Base-by-base conservation (phyloP, 257 asterid genomes). In the Osmanthus fragrans region DNA sequence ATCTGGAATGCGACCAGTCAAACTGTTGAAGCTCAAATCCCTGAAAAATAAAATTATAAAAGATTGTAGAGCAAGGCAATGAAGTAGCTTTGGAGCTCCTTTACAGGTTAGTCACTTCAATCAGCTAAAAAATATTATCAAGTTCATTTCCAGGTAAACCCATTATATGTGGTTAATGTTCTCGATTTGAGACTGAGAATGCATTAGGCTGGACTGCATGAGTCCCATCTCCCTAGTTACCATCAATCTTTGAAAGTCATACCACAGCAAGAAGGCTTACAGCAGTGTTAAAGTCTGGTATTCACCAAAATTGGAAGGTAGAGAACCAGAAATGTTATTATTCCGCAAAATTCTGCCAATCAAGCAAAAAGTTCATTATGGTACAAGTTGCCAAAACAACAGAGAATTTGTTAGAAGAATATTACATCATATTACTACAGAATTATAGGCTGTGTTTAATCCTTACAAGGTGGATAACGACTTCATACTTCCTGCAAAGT, bases 1-100 rank as follows among this genome's bases (percentile, higher is more conserved):
- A 16, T 83, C 88, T 29, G 96, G 94, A 70, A 89, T 73, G 69
- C 71, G 42, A 70, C 93, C 98, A 2, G 85, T 84, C 86, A 94
- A 83, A 83, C 84, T 88, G 86, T 94, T 94, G 96, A 89, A 92
- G 90, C 97, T 90, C 89, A 94, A 87, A 81, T 94, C 98, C 89
- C 98, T 94, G 90, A 80, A 77, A 82, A 82, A 73, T 51, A 67
- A 32, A 76, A 71, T 67, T 51, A 70, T 9, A 36, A 30, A 63
- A 13, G 73, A 77, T 60, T 7, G n/a, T 18, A 11, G 77, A 34
- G 66, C 16, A 51, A 25, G 4, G 27, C 13, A 54, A 13, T 49
- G 68, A 27, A 63, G 30, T 40, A 40, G 73, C 9, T 12, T 58
- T n/a, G 12, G 19, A 32, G 67, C 36, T 29, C 34, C 34, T 63